Percentiles rank a stretch among this genome's conserved stretches.
Evolutionary conservation across 345 rosid species (phyloP).

Genomic region (Trapa bicornis): DNA sequence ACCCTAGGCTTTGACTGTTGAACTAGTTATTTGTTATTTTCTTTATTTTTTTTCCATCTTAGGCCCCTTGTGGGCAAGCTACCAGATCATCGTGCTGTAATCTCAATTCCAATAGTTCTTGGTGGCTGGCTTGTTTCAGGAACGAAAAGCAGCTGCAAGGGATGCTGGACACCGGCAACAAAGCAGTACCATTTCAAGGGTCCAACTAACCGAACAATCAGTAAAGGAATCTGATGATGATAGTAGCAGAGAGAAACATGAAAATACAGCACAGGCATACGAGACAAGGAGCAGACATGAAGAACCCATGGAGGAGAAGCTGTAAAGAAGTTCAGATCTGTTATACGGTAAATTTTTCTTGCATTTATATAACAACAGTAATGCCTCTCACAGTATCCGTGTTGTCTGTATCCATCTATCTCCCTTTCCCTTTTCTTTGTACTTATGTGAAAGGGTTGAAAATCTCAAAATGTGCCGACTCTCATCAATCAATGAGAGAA

Average conservation of each 20-base stretch:
- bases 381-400: neutral
- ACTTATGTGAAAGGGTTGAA: too few relatives aligned
- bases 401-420: neutral
- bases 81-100: neutral
- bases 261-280: constrained; percentile 6
- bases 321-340: neutral
- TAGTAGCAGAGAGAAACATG: constrained; percentile 1
- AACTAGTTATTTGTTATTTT: neutral
- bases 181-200: constrained; percentile 8
- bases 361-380: neutral
- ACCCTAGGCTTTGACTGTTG: neutral
- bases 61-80: neutral
- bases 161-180: constrained; percentile 12
- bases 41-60: neutral
- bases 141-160: constrained; percentile 21
- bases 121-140: constrained; percentile 3
- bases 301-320: constrained; percentile 14
- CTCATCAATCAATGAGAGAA: neutral
- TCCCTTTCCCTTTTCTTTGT: neutral
- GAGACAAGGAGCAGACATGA: constrained; percentile 9
- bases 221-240: constrained; percentile 7
- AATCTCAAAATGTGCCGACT: neutral
- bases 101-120: neutral
- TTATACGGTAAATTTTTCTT: neutral
- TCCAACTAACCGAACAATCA: constrained; percentile 12